Evolutionary conservation across 257 asterid species (phyloP), one percentile per base, ranked within the genome.

Genomic region (Parsonsia alboflavescens): DNA sequence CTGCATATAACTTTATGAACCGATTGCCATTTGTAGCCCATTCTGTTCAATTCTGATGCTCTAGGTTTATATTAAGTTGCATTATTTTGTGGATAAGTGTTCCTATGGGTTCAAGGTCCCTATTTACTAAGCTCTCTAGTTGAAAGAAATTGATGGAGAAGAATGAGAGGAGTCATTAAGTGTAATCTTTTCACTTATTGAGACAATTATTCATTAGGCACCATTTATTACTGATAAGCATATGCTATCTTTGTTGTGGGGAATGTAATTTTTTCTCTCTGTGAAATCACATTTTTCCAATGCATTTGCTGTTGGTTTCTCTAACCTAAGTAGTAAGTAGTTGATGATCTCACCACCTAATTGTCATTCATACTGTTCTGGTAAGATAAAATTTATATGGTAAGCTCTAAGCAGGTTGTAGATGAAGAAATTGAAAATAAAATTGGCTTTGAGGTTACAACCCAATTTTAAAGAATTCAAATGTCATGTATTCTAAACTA

Each of bases 21-120:
- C 12, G 8, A 49, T 61, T 66, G 24, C 67, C 30, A 49, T 48
- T 61, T 62, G 49, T 72, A 21, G 53, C 49, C 15, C 9, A 41
- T 78, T 30, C 24, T 67, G 36, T 36, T 45, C 74, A 22, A 73
- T 70, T 67, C 58, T 54, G n/a, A 36, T 62, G 28, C 70, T 39
- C 24, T 46, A n/a, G 57, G 39, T 59, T 77, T 76, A 26, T 30
- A 15, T 57, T 28, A 56, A 45, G 36, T 30, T 49, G 54, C 65
- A 74, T 69, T 41, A 68, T 68, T 42, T 21, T 41, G 1, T 71
- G 53, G 42, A 6, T 19, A 19, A n/a, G 33, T 17, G 33, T 52
- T 52, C 33, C 21, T 21, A 45, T 44, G 66, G 33, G 13, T 12
- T 59, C 30, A n/a, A 61, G 52, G 10, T 71, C 65, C 61, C 33